Percentiles rank a stretch among this genome's conserved stretches.
Evolutionary conservation across 306 rosid species (phyloP).

Genomic region (Vigna trinervia): DNA sequence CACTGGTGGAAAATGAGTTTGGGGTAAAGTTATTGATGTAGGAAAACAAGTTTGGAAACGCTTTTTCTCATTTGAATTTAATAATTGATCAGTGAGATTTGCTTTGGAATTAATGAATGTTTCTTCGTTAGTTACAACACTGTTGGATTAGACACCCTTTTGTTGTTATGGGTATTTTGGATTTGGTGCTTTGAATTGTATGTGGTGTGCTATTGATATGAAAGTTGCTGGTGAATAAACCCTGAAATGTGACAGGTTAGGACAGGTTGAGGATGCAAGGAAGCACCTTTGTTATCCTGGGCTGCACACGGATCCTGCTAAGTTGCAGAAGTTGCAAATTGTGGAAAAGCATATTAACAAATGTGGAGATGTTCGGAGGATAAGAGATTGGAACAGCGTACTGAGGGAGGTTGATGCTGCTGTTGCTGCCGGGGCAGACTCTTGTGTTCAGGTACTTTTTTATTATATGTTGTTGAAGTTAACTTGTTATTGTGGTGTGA

Average conservation of each 20-base stretch:
- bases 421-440: constrained; percentile 69
- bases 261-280: constrained; percentile 78
- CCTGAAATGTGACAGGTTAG: constrained; percentile 59
- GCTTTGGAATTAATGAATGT: background rate
- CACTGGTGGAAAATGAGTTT: background rate
- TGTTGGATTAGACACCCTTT: background rate
- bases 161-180: background rate
- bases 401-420: constrained; percentile 71
- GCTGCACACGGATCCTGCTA: constrained; percentile 54
- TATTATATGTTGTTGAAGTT: background rate
- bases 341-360: constrained; percentile 68
- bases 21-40: background rate
- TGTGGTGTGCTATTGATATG: background rate
- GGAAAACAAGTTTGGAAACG: background rate
- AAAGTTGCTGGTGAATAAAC: background rate
- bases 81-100: constrained; percentile 18
- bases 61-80: background rate
- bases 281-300: constrained; percentile 63
- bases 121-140: background rate
- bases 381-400: constrained; percentile 72
- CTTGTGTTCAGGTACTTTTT: constrained; percentile 60
- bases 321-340: constrained; percentile 64
- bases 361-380: constrained; percentile 68
- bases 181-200: constrained; percentile 33
- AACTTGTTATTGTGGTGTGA: constrained; percentile 7